Evolutionary conservation across 345 rosid genomes (phyloP).

Genomic region (Citrus medica): DNA sequence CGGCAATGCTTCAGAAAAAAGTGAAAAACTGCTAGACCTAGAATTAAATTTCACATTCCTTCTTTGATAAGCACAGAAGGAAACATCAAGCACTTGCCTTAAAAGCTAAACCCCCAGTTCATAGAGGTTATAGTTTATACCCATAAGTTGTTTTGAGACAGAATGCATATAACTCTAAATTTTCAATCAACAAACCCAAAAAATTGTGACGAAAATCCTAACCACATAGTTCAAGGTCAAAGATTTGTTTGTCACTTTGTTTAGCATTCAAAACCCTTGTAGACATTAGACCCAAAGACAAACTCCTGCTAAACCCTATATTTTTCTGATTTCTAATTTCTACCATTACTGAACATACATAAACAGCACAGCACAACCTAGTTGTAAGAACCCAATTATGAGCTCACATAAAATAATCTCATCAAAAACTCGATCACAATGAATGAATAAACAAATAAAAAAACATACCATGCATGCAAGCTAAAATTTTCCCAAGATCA

Average conservation of each 20-base stretch:
- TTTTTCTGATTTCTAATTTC: background rate
- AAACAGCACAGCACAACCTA: background rate
- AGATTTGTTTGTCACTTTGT: too few species aligned
- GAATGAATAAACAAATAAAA: background rate
- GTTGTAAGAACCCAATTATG: background rate
- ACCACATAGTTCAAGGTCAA: background rate
- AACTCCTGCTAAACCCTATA: background rate
- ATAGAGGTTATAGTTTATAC: too few species aligned
- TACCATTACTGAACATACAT: background rate
- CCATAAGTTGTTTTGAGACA: background rate
- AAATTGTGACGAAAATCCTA: background rate
- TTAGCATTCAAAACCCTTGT: background rate
- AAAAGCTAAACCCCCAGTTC: background rate
- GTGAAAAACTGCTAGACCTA: background rate
- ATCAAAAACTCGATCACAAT: background rate
- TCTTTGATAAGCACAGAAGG: background rate
- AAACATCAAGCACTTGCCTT: background rate
- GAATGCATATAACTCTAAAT: background rate
- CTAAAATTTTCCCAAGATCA: constrained; percentile 75
- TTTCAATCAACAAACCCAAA: background rate
- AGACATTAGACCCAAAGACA: background rate
- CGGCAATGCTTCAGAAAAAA: background rate
- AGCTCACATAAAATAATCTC: background rate
- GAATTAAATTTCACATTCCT: background rate
- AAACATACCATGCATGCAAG: constrained; percentile 69